Evolutionary conservation across 1,284 basidiomycete species (phyloP), one percentile per base, ranked within the genome.

Genomic region (Bondarzewia mesenterica): DNA sequence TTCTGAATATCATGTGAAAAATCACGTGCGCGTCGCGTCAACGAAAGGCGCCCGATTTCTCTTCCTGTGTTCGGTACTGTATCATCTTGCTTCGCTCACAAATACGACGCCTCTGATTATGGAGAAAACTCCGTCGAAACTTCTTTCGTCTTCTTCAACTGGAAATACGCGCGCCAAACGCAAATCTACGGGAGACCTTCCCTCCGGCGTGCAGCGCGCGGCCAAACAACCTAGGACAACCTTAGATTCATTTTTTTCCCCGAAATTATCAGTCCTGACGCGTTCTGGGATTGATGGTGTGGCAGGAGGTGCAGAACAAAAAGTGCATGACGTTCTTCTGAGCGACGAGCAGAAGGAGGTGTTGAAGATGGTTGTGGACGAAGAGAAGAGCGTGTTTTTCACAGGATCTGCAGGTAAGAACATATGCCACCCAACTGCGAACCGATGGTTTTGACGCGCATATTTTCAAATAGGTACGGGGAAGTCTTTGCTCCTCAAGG

Each of bases 401-500:
- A 77, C 74, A 0, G 74, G 75, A 4, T 69, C 75, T 12, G 75
- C 74, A 46, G 75, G 74, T 75, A 51, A 48, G 65, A 36, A 2
- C 21, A 42, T 43, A 27, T 8, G 8, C 27, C 35, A 32, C 37
- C 42, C 20, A 48, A 35, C 4, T 37, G 10, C n/a, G n/a, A n/a
- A n/a, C n/a, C n/a, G n/a, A n/a, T n/a, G n/a, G n/a, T 16, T 32
- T n/a, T 32, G 10, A 20, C n/a, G 16, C 4, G 7, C 42, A 12
- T 12, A n/a, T 29, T 52, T 27, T 51, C 22, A 32, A 25, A 35
- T 44, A 76, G 78, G 78, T 26, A 78, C 78, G 1, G 78, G 78
- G 25, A 81, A 80, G 55, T 80, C 77, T 0, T 65, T 80, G 32
- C 63, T 83, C 10, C 59, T 78, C 1, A 67, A 78, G 14, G 74